phyloP scores from a whole-genome alignment of 306 rosid species.

The Cicer pinnatifidum region DNA sequence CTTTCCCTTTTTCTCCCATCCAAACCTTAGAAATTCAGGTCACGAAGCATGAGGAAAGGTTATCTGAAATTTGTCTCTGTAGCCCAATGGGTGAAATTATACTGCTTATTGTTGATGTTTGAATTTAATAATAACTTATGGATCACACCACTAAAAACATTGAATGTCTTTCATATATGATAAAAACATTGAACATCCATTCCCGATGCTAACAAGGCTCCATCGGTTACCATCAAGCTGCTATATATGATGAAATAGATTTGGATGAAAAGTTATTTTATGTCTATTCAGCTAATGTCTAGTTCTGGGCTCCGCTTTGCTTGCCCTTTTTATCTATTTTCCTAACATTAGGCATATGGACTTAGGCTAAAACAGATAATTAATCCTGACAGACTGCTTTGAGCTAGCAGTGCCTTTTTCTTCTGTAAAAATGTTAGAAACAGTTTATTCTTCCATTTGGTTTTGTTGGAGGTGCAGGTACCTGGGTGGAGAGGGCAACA shows the following conservation, averaged over 20 bases:
- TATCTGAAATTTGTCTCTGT: constrained; percentile 20
- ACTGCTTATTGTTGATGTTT: constrained; percentile 26
- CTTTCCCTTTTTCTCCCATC: constrained; percentile 12
- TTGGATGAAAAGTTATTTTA: too few species aligned
- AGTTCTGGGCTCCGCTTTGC: too few species aligned
- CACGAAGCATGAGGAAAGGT: background rate
- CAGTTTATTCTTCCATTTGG: background rate
- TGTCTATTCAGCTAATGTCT: too few species aligned
- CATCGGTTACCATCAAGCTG: background rate
- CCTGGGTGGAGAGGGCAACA: too few species aligned
- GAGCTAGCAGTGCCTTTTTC: background rate
- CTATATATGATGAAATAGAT: too few species aligned
- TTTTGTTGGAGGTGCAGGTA: too few species aligned
- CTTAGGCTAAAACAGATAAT: background rate
- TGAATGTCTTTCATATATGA: background rate
- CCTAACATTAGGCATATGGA: background rate
- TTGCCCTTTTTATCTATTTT: too few species aligned
- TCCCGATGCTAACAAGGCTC: background rate
- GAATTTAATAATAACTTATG: constrained; percentile 28
- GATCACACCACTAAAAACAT: background rate
- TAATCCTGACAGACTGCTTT: background rate
- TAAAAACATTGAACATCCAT: background rate
- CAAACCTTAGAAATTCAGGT: constrained; percentile 26
- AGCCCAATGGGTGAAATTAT: background rate
- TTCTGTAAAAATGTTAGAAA: background rate